Base-by-base conservation (phyloP, 345 rosid genomes). In the Trapa incisa region DNA sequence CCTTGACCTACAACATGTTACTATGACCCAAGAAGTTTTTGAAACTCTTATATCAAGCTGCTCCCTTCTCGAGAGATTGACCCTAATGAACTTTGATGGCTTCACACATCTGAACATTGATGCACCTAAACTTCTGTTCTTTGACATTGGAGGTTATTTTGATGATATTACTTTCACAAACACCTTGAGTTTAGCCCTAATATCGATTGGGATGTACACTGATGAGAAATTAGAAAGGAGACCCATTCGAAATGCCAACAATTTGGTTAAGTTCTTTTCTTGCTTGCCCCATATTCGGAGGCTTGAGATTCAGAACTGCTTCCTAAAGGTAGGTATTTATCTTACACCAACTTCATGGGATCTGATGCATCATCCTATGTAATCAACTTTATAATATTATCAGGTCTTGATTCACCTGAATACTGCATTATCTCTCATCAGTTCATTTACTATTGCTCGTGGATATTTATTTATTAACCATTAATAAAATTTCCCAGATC, bases 1-100 rank as follows among this genome's bases (percentile, higher is more conserved):
- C 73, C 93, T 87, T 10, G 89, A 87, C 70, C 86, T 87, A 38
- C 93, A 87, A 68, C 86, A 85, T 68, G 73, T 87, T 75, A 83
- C 93, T 56, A 71, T 83, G 69, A 62, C 76, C 48, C 93, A 83
- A 70, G 76, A 79, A 41, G 87, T 78, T 61, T 87, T 87, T 70
- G 86, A 85, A 72, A 67, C 74, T 72, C 69, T 87, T 22, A 80
- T 87, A 62, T 74, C 79, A 38, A 79, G 82, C 76, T 83, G 85
- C 73, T 80, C 83, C 43, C 65, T 76, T 68, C 88, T 87, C 2
- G 85, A 85, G 80, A 83, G 87, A 57, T 70, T 87, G 73, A 83
- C 89, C 1, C 73, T 87, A 77, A 87, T 79, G 85, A 83, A 83
- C 72, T 85, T 87, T 61, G 87, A 84, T 47, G 87, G 89, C 47